phyloP scores from a whole-genome alignment of 257 asterid species.

The Nicotiana tomentosiformis region DNA sequence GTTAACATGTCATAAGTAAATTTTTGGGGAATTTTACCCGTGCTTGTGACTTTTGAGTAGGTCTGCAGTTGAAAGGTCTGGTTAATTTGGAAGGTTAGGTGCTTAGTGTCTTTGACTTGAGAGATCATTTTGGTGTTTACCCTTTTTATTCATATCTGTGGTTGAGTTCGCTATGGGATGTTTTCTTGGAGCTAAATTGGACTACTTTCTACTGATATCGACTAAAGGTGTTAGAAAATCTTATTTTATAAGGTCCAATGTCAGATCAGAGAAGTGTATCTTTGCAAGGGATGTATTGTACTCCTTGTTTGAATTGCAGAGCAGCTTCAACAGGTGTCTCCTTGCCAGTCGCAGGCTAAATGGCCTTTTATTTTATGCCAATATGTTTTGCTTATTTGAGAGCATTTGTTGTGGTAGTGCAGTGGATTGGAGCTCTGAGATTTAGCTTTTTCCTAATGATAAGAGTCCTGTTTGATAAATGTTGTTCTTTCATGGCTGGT shows the following conservation, averaged over 20 bases:
- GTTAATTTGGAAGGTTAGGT: background rate
- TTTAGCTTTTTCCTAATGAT: background rate
- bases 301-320: background rate
- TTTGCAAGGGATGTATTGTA: background rate
- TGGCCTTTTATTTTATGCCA: background rate
- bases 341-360: background rate
- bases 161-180: background rate
- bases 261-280: background rate
- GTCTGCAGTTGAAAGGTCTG: background rate
- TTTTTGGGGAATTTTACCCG: background rate
- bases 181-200: background rate
- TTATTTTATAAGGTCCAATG: background rate
- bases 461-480: background rate
- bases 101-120: background rate
- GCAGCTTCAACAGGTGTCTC: background rate
- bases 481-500: background rate
- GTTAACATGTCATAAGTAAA: background rate
- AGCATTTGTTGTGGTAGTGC: background rate
- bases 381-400: background rate
- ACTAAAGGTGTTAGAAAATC: background rate
- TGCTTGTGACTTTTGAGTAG: background rate
- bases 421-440: background rate
- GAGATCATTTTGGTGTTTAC: background rate
- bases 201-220: background rate
- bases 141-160: background rate